Conservation (phyloP, 1,284 basidiomycete species). For the Meripilus lineatus region DNA sequence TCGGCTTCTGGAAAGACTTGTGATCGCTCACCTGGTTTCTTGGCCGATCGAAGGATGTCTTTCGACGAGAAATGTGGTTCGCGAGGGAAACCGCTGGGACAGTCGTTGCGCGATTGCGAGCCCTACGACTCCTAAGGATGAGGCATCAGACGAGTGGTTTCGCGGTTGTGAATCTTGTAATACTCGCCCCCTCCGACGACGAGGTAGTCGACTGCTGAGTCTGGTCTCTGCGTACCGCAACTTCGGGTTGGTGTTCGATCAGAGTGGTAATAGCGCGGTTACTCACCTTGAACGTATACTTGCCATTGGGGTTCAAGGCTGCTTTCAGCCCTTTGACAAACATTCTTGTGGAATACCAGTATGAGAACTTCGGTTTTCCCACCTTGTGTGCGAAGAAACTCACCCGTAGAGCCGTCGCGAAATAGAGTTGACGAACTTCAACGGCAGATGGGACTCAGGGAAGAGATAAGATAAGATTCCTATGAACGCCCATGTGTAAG, state of each 20-base stretch:
- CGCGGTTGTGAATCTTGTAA: background rate
- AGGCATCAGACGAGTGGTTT: background rate
- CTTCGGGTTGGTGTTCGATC: background rate
- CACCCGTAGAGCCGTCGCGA: too few species aligned
- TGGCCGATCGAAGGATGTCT: conserved; percentile 70
- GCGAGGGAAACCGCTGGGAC: conserved; percentile 59
- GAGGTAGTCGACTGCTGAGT: conserved; percentile 80
- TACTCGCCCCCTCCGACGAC: conserved; percentile 84
- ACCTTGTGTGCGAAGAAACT: too few species aligned
- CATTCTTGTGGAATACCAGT: too few species aligned
- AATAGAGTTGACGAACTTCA: too few species aligned
- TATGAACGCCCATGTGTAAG: too few species aligned
- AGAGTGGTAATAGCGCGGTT: background rate
- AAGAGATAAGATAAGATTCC: too few species aligned
- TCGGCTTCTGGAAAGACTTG: too few species aligned
- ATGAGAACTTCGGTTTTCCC: too few species aligned
- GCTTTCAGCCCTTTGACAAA: conserved; percentile 47
- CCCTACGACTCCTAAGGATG: conserved; percentile 70
- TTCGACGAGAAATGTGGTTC: conserved; percentile 85
- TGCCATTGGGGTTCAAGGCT: conserved; percentile 57
- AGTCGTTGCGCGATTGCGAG: conserved; percentile 83
- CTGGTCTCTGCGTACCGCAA: conserved; percentile 47
- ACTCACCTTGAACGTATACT: conserved; percentile 57
- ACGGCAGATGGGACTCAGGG: too few species aligned
- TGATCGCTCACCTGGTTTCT: conserved; percentile 76